Evolutionary conservation across 192 early-diverging fungal genomes (phyloP), one percentile per base, ranked within the genome.

Genomic region (Coemansia sp.): DNA sequence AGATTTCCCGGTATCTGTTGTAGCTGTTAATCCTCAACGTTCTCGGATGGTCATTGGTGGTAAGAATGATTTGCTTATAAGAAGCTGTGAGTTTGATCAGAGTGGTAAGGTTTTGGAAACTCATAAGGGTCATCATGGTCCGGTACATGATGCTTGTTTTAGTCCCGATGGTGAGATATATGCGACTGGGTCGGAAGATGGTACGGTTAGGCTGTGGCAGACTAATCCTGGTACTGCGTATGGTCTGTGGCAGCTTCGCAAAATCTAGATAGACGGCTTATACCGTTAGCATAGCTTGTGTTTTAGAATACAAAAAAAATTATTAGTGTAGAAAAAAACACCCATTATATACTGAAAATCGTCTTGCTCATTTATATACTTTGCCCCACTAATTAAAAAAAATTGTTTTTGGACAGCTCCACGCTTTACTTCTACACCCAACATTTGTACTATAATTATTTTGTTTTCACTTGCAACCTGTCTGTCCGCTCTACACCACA

Each of bases 81-180:
- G 94, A 51, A 90, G 91, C 62, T 92, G 90, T 67, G 94, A 94
- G 35, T 95, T 90, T 71, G 87, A 12, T 41, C 39, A 88, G n/a
- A 84, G 86, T 0, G 95, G 90, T 3, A 74, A 88, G 38, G 92
- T 92, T 66, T 70, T 91, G 43, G 91, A 94, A 71, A 86, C 92
- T 14, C 92, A 94, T 72, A 95, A 95, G 77, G 95, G 95, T 36
- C 95, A 96, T 72, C 94, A 95, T 67, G 95, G 95, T 5, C 90
- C 94, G 0, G 90, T 96, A 39, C 94, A 95, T 60, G 91, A 91
- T 68, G 92, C 91, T 32, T 93, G 91, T 65, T 94, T 95, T 72
- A 96, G 94, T 33, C 95, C 95, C 22, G 95, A 96, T 74, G 95
- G 95, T 37, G 90, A 94, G 57, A 71, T 96, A 18, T 96, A 96